phyloP scores from a whole-genome alignment of 2,329 filamentous ascomycete genomes.

The Verticillium longisporum region DNA sequence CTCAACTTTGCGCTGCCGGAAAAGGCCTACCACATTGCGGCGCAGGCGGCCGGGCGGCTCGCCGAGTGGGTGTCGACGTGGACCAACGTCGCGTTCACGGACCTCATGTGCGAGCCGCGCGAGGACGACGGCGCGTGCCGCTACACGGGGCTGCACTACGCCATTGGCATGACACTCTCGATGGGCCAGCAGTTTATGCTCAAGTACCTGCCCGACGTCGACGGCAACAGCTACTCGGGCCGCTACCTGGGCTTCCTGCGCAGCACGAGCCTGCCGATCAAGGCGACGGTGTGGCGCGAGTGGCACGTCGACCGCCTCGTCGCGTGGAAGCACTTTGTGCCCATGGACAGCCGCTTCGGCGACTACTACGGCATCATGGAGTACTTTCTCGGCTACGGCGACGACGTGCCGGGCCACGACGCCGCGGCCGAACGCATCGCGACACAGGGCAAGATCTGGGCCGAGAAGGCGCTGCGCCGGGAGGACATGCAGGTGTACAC shows the following conservation, averaged over 20 bases:
- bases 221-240: slow-evolving; percentile 66
- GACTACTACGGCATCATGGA: slow-evolving; percentile 69
- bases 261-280: slow-evolving; percentile 66
- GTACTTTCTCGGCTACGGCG: slow-evolving; percentile 61
- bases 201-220: slow-evolving; percentile 71
- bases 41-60: slow-evolving; percentile 35
- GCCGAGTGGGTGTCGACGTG: slow-evolving; percentile 42
- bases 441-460: slow-evolving; percentile 59
- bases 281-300: slow-evolving; percentile 70
- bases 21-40: slow-evolving; percentile 37
- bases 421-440: slow-evolving; percentile 57
- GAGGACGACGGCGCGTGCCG: slow-evolving; percentile 31
- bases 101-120: slow-evolving; percentile 42
- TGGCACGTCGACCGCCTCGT: slow-evolving; percentile 73
- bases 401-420: slow-evolving; percentile 39
- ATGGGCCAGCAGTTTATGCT: slow-evolving; percentile 48
- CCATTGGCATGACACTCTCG: slow-evolving; percentile 27
- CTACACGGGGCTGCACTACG: slow-evolving; percentile 42
- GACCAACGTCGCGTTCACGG: slow-evolving; percentile 45
- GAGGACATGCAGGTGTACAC: slow-evolving; percentile 72
- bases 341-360: slow-evolving; percentile 66
- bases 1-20: slow-evolving; percentile 49
- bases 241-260: slow-evolving; percentile 63
- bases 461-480: slow-evolving; percentile 57
- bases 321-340: slow-evolving; percentile 75